Evolutionary conservation across 2,329 filamentous ascomycete species (phyloP).

Genomic region (Scolecobasidium constrictum): DNA sequence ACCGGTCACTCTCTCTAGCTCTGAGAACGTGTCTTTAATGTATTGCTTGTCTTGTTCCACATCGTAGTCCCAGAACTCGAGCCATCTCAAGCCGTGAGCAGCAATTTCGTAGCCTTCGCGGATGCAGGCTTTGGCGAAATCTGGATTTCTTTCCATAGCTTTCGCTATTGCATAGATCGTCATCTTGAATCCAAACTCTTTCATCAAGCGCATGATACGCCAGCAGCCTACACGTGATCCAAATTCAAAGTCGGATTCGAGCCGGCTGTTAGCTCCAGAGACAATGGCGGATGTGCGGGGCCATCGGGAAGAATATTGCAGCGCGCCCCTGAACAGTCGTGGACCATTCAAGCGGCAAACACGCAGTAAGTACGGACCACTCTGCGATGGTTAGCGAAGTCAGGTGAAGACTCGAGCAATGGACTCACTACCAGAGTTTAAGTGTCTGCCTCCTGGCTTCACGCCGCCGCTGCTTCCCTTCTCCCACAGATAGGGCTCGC

Average conservation of each 20-base stretch:
- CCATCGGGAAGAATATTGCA: no score
- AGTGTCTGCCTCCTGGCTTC: slow-evolving; percentile 20
- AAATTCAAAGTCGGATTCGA: slow-evolving; percentile 42
- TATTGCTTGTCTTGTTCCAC: slow-evolving; percentile 28
- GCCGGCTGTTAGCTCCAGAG: no score
- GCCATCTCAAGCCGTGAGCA: slow-evolving; percentile 31
- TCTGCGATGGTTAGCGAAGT: no score
- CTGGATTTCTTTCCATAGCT: slow-evolving; percentile 32
- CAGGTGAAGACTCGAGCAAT: no score
- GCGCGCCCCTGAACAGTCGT: no score
- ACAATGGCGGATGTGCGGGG: no score
- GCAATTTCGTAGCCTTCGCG: slow-evolving; percentile 31
- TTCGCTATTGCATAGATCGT: slow-evolving; percentile 39
- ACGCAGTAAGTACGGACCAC: no score
- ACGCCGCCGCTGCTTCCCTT: slow-evolving; percentile 27
- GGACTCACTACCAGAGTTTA: no score
- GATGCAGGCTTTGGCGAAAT: slow-evolving; percentile 28
- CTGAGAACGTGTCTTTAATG: slow-evolving; percentile 26
- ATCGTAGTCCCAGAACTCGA: slow-evolving; percentile 30
- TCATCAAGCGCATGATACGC: slow-evolving; percentile 39
- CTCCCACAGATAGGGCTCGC: slow-evolving; percentile 24
- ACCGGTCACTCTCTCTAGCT: slow-evolving; percentile 22
- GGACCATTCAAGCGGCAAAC: no score
- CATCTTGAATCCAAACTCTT: slow-evolving; percentile 35
- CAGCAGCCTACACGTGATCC: slow-evolving; percentile 39